phyloP scores from a whole-genome alignment of 495 filamentous ascomycete genomes.

The Podospora comata region DNA sequence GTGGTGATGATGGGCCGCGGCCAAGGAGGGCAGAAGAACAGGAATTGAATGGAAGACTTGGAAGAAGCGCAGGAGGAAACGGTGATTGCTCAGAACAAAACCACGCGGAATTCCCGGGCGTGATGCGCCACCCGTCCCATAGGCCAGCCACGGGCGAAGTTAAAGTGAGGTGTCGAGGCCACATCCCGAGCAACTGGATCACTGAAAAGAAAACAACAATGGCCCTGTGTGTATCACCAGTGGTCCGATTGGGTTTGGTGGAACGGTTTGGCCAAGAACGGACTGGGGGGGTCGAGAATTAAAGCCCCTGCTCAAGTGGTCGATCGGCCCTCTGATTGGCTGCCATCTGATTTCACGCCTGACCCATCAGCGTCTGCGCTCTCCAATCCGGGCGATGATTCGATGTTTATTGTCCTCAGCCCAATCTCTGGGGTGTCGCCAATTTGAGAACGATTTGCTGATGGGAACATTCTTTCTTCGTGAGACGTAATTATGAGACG shows the following conservation, averaged over 20 bases:
- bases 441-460: background rate
- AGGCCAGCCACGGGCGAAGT: slow-evolving; percentile 4
- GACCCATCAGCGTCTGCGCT: background rate
- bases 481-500: too few relatives aligned
- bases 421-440: background rate
- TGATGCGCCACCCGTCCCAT: background rate
- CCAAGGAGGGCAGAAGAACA: background rate
- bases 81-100: background rate
- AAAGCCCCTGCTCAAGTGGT: background rate
- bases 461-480: background rate
- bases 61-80: background rate
- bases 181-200: background rate
- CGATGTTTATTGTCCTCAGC: background rate
- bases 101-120: background rate
- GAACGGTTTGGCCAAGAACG: slow-evolving; percentile 1
- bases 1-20: background rate
- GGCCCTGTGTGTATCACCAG: background rate
- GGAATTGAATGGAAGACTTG: background rate
- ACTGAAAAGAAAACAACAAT: background rate
- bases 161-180: background rate
- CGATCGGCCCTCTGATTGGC: background rate
- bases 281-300: background rate
- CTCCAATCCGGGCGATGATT: slow-evolving; percentile 1
- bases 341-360: slow-evolving; percentile 2
- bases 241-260: background rate